A percentile compares a stretch with the other conserved stretches of the same genome.
Conservation (phyloP, 2,329 filamentous ascomycete species). For the Colletotrichum camelliae region DNA sequence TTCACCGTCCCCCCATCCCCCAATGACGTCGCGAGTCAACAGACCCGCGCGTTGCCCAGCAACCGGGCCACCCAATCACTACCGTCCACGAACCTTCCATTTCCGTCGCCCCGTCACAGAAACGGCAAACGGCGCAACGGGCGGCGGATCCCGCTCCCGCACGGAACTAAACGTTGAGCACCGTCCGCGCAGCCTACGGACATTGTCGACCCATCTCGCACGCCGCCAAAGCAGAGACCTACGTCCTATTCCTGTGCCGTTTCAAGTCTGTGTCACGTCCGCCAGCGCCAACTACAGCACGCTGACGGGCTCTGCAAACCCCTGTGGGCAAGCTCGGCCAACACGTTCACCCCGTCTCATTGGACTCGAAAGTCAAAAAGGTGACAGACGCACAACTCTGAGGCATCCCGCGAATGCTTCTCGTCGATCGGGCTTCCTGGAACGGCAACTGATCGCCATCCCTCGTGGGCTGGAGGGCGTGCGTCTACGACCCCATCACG, state of each 20-base stretch:
- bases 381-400: neutral
- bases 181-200: neutral
- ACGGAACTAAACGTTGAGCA: neutral
- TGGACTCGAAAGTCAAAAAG: neutral
- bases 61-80: conserved; percentile 27
- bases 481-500: neutral
- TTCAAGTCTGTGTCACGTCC: conserved; percentile 7
- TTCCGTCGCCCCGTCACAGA: neutral
- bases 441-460: neutral
- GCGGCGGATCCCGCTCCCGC: neutral
- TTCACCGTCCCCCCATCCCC: neutral
- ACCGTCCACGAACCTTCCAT: neutral
- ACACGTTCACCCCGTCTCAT: neutral
- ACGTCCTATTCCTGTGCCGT: neutral
- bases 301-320: neutral
- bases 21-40: conserved; percentile 39
- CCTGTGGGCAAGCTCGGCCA: neutral
- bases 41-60: conserved; percentile 24
- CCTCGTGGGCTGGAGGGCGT: neutral
- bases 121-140: neutral
- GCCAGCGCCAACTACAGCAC: neutral
- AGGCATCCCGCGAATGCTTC: neutral
- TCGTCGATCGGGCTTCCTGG: neutral
- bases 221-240: neutral
- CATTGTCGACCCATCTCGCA: neutral